These are phyloP conservation scores for Alloteropsis semialata DNA, from an alignment of 176 grass and related monocot species.

Conservation along the genomic window DNA sequence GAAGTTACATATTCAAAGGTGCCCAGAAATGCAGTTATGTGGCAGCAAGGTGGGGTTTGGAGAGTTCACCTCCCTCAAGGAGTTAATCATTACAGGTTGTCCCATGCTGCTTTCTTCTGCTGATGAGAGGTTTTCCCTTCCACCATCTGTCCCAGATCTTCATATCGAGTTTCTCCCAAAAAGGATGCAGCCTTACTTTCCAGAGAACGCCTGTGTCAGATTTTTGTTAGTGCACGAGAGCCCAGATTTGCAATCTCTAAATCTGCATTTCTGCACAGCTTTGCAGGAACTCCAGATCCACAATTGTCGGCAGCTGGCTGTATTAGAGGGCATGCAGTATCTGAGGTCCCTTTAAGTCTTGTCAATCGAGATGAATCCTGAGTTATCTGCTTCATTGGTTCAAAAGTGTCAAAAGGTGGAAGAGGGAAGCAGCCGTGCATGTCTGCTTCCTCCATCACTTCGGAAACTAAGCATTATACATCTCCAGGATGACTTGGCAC, in stretches of 20 bases:
- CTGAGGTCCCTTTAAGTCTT: too few relatives aligned
- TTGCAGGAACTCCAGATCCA: too few relatives aligned
- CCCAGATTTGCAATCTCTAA: too few relatives aligned
- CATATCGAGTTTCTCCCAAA: background rate
- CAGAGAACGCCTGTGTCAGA: background rate
- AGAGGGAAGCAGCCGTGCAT: background rate
- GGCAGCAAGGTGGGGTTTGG: background rate
- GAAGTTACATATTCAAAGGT: background rate
- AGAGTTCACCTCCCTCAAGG: background rate
- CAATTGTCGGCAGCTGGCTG: too few relatives aligned
- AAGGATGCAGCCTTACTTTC: background rate
- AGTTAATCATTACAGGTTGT: background rate
- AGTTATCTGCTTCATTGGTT: too few relatives aligned
- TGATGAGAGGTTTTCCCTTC: background rate
- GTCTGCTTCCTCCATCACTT: background rate
- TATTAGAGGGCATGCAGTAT: too few relatives aligned
- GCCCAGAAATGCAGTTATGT: conserved; percentile 1
- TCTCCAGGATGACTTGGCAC: background rate
- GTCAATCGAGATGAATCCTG: too few relatives aligned
- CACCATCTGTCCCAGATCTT: background rate
- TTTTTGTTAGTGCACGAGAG: background rate
- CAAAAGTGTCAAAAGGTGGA: too few relatives aligned
- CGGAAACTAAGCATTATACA: background rate
- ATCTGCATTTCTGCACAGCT: too few relatives aligned
- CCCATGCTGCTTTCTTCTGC: background rate